phyloP scores from a whole-genome alignment of 73 alveolate species.

The Blepharisma stoltei region DNA sequence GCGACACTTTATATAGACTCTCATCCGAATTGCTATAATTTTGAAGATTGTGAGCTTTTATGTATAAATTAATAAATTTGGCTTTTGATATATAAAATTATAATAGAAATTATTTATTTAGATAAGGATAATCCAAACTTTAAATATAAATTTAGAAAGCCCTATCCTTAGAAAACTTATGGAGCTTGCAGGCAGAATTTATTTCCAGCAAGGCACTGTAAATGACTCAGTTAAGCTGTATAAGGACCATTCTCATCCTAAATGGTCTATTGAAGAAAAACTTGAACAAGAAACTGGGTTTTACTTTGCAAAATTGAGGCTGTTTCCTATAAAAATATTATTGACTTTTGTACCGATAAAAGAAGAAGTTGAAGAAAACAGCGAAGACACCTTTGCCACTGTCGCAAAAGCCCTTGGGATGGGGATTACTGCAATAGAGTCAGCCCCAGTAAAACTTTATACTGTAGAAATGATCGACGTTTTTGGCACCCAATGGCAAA shows the following conservation, averaged over 20 bases:
- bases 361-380: slow-evolving; percentile 26
- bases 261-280: background rate
- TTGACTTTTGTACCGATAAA: slow-evolving; percentile 20
- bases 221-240: background rate
- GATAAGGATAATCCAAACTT: slow-evolving; percentile 30
- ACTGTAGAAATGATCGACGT: slow-evolving; percentile 52
- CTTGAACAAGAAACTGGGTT: background rate
- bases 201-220: background rate
- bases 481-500: slow-evolving; percentile 55
- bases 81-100: slow-evolving; percentile 30
- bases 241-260: background rate
- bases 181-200: background rate
- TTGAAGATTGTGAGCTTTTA: slow-evolving; percentile 36
- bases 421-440: slow-evolving; percentile 70
- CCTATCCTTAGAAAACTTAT: background rate
- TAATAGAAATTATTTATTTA: slow-evolving; percentile 18
- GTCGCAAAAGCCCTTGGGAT: slow-evolving; percentile 62
- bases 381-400: slow-evolving; percentile 33
- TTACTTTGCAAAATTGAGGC: background rate
- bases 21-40: slow-evolving; percentile 33
- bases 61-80: too few relatives aligned
- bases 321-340: slow-evolving; percentile 2
- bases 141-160: background rate
- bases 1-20: slow-evolving; percentile 31
- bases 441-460: slow-evolving; percentile 70